Percentiles rank a stretch among this genome's conserved stretches.
These are phyloP conservation scores for Mortierella sp. DNA, from an alignment of 371 early-diverging fungal species.

Conservation along the genomic window DNA sequence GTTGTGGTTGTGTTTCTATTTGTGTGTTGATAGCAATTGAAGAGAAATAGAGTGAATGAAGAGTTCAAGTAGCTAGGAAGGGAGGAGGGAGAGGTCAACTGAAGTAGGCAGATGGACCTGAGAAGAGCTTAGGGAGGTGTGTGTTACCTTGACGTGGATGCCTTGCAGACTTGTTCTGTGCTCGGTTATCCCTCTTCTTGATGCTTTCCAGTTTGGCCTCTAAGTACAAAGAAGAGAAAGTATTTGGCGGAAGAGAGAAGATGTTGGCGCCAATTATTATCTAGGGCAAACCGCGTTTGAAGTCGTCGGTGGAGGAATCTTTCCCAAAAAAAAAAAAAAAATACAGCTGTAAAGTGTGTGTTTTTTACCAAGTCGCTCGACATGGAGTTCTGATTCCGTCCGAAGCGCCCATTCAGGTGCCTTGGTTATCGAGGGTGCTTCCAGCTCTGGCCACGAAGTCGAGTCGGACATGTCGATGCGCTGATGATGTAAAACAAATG, in stretches of 20 bases:
- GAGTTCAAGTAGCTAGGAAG: not conserved
- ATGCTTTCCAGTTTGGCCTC: constrained; percentile 41
- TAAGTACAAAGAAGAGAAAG: not conserved
- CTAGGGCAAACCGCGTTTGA: not conserved
- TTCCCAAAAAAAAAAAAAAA: not conserved
- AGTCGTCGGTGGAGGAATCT: no score
- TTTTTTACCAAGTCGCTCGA: constrained; percentile 37
- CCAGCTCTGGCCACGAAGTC: constrained; percentile 35
- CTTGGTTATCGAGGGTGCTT: constrained; percentile 10
- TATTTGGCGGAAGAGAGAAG: no score
- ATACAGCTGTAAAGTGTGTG: not conserved
- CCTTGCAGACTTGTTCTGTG: not conserved
- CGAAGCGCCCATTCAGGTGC: constrained; percentile 43
- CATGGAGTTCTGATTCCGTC: constrained; percentile 50
- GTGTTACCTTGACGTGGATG: constrained; percentile 11
- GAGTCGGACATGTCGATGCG: constrained; percentile 3
- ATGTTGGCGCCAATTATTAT: not conserved
- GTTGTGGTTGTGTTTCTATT: constrained; percentile 14
- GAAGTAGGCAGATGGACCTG: not conserved
- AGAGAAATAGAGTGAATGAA: not conserved
- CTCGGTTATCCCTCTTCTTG: constrained; percentile 24
- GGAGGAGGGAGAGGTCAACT: not conserved
- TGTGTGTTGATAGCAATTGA: not conserved
- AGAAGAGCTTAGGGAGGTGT: not conserved
- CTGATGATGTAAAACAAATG: not conserved